Percentiles rank a stretch among this genome's conserved stretches.
phyloP scores from a whole-genome alignment of 2,329 filamentous ascomycete genomes.

The Dactylellina cionopaga region DNA sequence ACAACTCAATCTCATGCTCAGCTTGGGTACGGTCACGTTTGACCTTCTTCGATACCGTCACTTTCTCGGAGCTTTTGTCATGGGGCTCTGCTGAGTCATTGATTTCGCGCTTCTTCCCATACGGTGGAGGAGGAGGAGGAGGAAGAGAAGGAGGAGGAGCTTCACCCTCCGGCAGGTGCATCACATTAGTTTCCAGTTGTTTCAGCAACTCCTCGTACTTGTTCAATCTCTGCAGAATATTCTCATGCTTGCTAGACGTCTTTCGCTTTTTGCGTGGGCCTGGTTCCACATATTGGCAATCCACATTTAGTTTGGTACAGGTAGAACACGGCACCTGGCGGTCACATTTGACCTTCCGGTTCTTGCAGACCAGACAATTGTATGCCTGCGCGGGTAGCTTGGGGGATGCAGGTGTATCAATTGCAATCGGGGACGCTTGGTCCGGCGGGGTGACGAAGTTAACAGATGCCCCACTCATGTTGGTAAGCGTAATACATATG shows the following conservation, averaged over 20 bases:
- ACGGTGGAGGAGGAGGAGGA: not conserved
- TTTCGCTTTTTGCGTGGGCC: conserved; percentile 59
- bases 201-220: conserved; percentile 46
- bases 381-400: conserved; percentile 58
- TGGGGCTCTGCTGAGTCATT: not conserved
- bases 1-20: conserved; percentile 27
- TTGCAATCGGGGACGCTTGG: conserved; percentile 61
- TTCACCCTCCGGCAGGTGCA: conserved; percentile 27
- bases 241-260: conserved; percentile 49
- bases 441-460: conserved; percentile 22
- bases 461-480: conserved; percentile 8
- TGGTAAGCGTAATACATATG: not conserved
- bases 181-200: conserved; percentile 44
- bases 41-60: conserved; percentile 10
- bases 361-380: conserved; percentile 77
- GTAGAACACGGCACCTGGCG: conserved; percentile 76
- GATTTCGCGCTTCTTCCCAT: not conserved
- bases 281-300: conserved; percentile 71
- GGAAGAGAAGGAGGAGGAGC: not conserved
- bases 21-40: conserved; percentile 11
- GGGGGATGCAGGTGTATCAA: conserved; percentile 52
- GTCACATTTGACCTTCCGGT: conserved; percentile 79
- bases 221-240: conserved; percentile 35
- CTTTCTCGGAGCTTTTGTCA: conserved; percentile 4
- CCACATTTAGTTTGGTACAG: conserved; percentile 71